Percentiles rank a stretch among this genome's conserved stretches.
phyloP scores from a whole-genome alignment of 352 stramenopile genomes.

The Hyaloperonospora arabidopsidis region DNA sequence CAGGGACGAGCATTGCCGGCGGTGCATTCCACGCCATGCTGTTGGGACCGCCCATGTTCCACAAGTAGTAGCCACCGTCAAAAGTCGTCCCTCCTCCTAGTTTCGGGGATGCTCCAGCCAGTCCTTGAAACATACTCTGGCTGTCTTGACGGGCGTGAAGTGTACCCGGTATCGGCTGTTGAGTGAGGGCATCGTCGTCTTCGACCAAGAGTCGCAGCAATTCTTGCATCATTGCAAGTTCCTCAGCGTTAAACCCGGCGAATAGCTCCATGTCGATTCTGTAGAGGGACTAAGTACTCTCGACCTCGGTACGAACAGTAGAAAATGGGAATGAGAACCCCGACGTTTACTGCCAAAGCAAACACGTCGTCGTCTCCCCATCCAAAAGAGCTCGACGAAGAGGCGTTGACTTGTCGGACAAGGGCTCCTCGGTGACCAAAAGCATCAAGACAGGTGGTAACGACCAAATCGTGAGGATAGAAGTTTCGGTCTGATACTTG shows the following conservation, averaged over 20 bases:
- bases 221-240: conserved; percentile 38
- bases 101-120: conserved; percentile 9
- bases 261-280: conserved; percentile 29
- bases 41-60: conserved; percentile 10
- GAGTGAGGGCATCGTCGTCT: conserved; percentile 23
- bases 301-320: conserved; percentile 26
- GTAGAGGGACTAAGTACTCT: conserved; percentile 6
- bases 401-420: conserved; percentile 9
- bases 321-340: conserved; percentile 20
- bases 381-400: conserved; percentile 18
- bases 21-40: conserved; percentile 18
- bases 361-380: conserved; percentile 9
- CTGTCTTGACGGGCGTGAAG: conserved; percentile 11
- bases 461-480: conserved; percentile 20
- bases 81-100: conserved; percentile 7
- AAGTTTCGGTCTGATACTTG: conserved; percentile 10
- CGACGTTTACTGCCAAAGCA: not conserved
- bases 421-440: conserved; percentile 15
- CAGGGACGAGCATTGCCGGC: conserved; percentile 12
- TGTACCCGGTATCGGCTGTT: conserved; percentile 17
- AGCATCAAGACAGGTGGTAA: conserved; percentile 18
- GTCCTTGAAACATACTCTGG: conserved; percentile 17
- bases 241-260: conserved; percentile 33
- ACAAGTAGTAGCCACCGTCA: conserved; percentile 14
- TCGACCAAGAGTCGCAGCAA: conserved; percentile 27